A percentile compares a stretch with the other conserved stretches of the same genome.
Evolutionary conservation across 116 monocot species (phyloP).

Genomic region (Papilionanthe hybrid): DNA sequence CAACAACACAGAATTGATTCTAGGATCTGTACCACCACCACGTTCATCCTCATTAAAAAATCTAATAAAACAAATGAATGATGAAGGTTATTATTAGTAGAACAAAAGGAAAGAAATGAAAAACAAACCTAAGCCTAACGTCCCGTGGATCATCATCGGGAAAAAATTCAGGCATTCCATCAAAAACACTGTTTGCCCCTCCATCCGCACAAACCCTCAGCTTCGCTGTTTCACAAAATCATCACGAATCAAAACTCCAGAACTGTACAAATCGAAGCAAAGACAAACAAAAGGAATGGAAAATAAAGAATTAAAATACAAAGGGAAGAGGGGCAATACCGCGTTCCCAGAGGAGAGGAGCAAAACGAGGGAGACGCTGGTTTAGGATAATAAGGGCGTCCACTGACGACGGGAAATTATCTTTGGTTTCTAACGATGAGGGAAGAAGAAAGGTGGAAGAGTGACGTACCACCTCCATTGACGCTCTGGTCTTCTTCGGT

Average conservation of each 20-base stretch:
- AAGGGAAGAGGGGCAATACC: constrained; percentile 17
- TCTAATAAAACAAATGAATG: no score
- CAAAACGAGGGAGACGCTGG: constrained; percentile 68
- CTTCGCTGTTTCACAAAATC: constrained; percentile 55
- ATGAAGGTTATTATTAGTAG: no score
- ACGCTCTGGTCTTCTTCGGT: no score
- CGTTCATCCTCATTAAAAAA: no score
- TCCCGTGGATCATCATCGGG: constrained; percentile 54
- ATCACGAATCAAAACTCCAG: neutral
- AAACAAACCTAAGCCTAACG: constrained; percentile 43
- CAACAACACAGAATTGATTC: neutral
- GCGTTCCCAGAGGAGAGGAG: constrained; percentile 74
- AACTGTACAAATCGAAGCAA: neutral
- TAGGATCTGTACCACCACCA: neutral
- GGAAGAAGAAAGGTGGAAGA: constrained; percentile 66
- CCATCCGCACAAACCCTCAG: constrained; percentile 90
- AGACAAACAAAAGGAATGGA: neutral
- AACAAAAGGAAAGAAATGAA: neutral
- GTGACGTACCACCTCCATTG: constrained; percentile 47
- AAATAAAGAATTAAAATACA: constrained; percentile 3
- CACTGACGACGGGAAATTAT: constrained; percentile 9
- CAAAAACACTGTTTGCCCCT: constrained; percentile 85
- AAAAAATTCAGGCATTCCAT: constrained; percentile 73
- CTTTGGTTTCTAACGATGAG: neutral
- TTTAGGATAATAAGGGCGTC: constrained; percentile 82